phyloP scores from a whole-genome alignment of 345 rosid genomes.

The Clausena lansium region DNA sequence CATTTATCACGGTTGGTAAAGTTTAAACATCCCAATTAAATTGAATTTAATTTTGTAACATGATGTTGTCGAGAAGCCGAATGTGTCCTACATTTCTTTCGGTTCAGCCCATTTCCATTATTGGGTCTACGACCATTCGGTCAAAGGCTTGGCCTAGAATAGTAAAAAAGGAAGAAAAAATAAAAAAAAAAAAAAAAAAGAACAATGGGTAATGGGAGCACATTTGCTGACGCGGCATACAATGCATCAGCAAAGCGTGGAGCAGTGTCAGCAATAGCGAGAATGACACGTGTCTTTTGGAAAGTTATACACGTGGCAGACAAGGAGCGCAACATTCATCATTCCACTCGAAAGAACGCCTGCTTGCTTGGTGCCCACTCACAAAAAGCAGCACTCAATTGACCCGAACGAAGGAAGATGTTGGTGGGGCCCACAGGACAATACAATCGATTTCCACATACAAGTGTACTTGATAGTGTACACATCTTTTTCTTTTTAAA shows the following conservation, averaged over 20 bases:
- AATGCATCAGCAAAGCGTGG: slow-evolving; percentile 27
- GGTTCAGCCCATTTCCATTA: neutral
- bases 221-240: neutral
- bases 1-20: neutral
- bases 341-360: slow-evolving; percentile 10
- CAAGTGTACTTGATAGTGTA: neutral
- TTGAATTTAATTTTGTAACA: neutral
- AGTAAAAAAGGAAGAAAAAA: neutral
- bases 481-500: too few species aligned
- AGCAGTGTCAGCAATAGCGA: slow-evolving; percentile 17
- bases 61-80: neutral
- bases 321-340: neutral
- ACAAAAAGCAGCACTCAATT: slow-evolving; percentile 1
- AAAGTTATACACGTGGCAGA: slow-evolving; percentile 10
- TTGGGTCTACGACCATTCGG: neutral
- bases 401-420: neutral
- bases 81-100: neutral
- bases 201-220: too few species aligned
- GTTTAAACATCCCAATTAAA: neutral
- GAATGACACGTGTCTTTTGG: neutral
- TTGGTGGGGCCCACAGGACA: neutral
- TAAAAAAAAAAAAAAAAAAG: too few species aligned
- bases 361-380: slow-evolving; percentile 13
- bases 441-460: neutral
- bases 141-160: too few species aligned